phyloP scores from a whole-genome alignment of 768 basidiomycete species.

The Gautieria morchelliformis region DNA sequence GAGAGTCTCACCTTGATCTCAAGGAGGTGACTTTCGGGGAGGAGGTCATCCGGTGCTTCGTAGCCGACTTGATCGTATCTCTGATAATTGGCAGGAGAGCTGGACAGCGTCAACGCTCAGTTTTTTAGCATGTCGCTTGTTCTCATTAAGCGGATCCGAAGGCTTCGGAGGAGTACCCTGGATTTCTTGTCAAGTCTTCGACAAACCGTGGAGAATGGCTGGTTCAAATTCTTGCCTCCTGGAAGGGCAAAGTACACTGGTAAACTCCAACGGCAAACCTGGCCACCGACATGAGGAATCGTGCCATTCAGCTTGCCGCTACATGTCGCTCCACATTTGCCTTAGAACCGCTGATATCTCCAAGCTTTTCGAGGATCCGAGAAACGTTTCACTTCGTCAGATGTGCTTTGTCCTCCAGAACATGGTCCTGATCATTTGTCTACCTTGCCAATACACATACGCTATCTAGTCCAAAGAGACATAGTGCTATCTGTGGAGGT shows the following conservation, averaged over 20 bases:
- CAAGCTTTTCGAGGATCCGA: conserved; percentile 14
- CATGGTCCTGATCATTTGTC: conserved; percentile 14
- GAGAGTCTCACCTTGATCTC: conserved; percentile 35
- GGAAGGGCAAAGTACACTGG: conserved; percentile 13
- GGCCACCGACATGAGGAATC: conserved; percentile 7
- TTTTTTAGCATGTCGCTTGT: conserved; percentile 26
- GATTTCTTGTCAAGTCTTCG: conserved; percentile 25
- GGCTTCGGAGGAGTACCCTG: conserved; percentile 14
- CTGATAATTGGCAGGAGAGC: conserved; percentile 33
- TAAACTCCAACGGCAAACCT: conserved; percentile 14
- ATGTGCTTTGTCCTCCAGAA: conserved; percentile 25
- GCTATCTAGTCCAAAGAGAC: not conserved
- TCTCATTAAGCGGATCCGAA: conserved; percentile 17
- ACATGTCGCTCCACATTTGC: conserved; percentile 35
- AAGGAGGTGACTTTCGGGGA: conserved; percentile 23
- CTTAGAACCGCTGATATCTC: conserved; percentile 17
- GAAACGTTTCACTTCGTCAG: conserved; percentile 23
- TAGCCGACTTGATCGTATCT: conserved; percentile 24
- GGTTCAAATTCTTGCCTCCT: conserved; percentile 15
- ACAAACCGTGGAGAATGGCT: conserved; percentile 28
- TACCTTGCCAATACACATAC: conserved; percentile 9
- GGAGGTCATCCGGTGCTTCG: conserved; percentile 28
- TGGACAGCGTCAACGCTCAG: conserved; percentile 24
- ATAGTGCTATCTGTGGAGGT: not conserved
- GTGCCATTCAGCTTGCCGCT: conserved; percentile 27